Conservation (phyloP, 1,139 yeast species). For the Oligophagozyma castellii region DNA sequence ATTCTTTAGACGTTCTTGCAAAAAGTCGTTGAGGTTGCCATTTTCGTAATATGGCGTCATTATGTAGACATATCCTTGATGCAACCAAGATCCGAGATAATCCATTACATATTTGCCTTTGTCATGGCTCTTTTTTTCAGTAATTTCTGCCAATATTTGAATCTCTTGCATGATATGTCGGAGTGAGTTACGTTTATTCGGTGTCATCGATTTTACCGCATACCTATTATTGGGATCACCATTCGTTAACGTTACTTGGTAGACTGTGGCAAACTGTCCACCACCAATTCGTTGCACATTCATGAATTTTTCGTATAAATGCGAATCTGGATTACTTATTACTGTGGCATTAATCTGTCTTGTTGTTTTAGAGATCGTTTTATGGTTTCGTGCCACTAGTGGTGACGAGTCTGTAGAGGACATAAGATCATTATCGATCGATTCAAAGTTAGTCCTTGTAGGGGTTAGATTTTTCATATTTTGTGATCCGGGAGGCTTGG, state of each 20-base stretch:
- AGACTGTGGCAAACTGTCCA: slow-evolving; percentile 86
- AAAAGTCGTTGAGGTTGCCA: slow-evolving; percentile 73
- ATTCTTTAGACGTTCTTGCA: slow-evolving; percentile 68
- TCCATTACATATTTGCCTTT: slow-evolving; percentile 71
- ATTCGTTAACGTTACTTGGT: slow-evolving; percentile 57
- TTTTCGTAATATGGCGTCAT: slow-evolving; percentile 95
- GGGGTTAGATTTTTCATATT: background rate
- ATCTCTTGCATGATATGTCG: slow-evolving; percentile 30
- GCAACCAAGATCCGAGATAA: slow-evolving; percentile 79
- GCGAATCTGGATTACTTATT: slow-evolving; percentile 25
- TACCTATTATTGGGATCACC: slow-evolving; percentile 51
- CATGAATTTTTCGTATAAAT: slow-evolving; percentile 54
- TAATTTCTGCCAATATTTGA: slow-evolving; percentile 17
- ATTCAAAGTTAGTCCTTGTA: background rate
- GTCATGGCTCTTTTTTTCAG: slow-evolving; percentile 30
- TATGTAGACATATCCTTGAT: slow-evolving; percentile 54
- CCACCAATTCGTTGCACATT: slow-evolving; percentile 59
- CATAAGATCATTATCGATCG: background rate
- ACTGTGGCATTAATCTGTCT: slow-evolving; percentile 12
- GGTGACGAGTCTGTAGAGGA: slow-evolving; percentile 3
- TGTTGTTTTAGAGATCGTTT: background rate
- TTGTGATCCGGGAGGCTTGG: background rate
- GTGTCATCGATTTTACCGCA: slow-evolving; percentile 77
- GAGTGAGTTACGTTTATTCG: slow-evolving; percentile 18
- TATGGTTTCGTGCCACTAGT: slow-evolving; percentile 5